Base-by-base conservation (phyloP, 192 early-diverging fungal genomes). In the Backusella circina region DNA sequence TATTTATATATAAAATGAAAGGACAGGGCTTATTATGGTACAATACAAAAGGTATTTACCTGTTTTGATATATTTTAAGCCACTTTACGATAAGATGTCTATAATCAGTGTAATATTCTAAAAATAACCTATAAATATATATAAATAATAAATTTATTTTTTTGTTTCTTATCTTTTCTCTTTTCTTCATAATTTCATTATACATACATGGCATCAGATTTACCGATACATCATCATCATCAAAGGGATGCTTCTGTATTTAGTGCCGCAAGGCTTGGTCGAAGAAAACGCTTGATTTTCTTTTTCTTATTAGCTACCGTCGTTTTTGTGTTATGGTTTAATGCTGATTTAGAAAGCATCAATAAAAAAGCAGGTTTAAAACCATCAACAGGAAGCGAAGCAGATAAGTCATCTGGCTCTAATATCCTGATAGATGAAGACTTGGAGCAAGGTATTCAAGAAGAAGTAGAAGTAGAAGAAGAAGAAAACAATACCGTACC, bases 271-370 rank as follows among this genome's bases (percentile, higher is more conserved):
- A 67, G 33, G 6, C 28, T 70, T n/a, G 69, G 69, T 31, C 38
- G 69, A 70, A 70, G 39, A 41, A 70, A 31, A 28, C 38, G 41
- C 2, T 7, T 15, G 21, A 47, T 70, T 18, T 47, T 70, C 21
- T 41, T 47, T 16, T 44, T 70, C 5, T 16, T 70, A 28, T 13
- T 70, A 47, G 41, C 39, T 7, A 41, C 38, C 4, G 38, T 33
- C 5, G 9, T 70, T 41, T 70, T 28, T 37, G 38, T 70, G 26
- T 70, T 70, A 44, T 70, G 69, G 69, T 70, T 70, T 15, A 70
- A 41, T 18, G 39, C 69, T 70, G 69, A 41, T 47, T 47, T 70
- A 35, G 67, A 68, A 21, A n/a, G 35, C 12, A 61, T 61, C 23
- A 68, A 38, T 68, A 36, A n/a, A 12, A 68, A 33, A 68, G 67